Percentiles rank a stretch among this genome's conserved stretches.
Evolutionary conservation across 2,329 filamentous ascomycete genomes (phyloP).

Genomic region (Penicillium sp.): DNA sequence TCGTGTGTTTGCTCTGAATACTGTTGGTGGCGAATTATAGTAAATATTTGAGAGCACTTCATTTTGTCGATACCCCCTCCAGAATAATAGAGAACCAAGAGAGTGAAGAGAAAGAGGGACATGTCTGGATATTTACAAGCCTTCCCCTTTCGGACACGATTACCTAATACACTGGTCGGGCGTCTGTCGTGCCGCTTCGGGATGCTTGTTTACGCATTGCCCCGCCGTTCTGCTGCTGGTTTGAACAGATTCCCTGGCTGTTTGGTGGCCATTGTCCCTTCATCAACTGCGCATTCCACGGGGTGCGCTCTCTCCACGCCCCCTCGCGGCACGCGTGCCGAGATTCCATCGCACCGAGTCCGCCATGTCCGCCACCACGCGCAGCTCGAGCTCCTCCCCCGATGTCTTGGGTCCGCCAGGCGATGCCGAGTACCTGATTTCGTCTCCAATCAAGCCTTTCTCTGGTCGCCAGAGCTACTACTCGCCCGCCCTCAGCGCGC

Average conservation of each 20-base stretch:
- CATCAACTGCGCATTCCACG: constrained; percentile 21
- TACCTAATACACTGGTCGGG: constrained; percentile 20
- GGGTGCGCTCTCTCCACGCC: constrained; percentile 22
- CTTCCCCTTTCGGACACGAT: constrained; percentile 1
- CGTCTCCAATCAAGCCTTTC: constrained; percentile 46
- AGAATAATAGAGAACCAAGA: too few species aligned
- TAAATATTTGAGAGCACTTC: too few species aligned
- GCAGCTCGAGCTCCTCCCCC: constrained; percentile 46
- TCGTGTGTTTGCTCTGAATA: constrained; percentile 21
- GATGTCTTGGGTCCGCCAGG: constrained; percentile 49
- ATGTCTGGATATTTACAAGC: too few species aligned
- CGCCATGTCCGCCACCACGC: constrained; percentile 38
- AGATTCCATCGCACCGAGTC: constrained; percentile 20
- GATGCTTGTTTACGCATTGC: constrained; percentile 41
- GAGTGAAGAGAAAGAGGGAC: too few species aligned
- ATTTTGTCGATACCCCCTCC: too few species aligned
- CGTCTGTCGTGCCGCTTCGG: constrained; percentile 35
- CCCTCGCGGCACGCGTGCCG: constrained; percentile 30
- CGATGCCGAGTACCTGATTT: constrained; percentile 48
- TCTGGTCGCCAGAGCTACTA: constrained; percentile 43
- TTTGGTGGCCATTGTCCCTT: constrained; percentile 11
- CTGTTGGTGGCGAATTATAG: background rate
- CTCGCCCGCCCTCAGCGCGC: constrained; percentile 40
- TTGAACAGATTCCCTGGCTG: constrained; percentile 10
- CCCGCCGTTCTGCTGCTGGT: constrained; percentile 19